A percentile compares a stretch with the other conserved stretches of the same genome.
Conservation (phyloP, 176 grass and related monocot genomes). For the Pontederia crassipes region DNA sequence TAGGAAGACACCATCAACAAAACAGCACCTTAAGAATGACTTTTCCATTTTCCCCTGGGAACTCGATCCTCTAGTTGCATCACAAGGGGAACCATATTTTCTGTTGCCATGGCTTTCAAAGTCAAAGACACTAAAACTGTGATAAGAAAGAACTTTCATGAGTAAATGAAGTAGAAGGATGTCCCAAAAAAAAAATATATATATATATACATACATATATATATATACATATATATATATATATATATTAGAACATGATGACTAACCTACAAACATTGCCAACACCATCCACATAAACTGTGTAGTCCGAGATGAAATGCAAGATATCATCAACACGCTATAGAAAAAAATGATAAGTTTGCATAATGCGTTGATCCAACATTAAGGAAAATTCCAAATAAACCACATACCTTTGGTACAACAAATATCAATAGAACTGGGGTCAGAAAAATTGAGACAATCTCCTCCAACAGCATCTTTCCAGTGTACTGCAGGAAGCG, state of each 20-base stretch:
- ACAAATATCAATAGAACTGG: conserved; percentile 89
- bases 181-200: conserved; percentile 1
- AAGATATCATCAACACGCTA: conserved; percentile 93
- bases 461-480: conserved; percentile 96
- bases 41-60: conserved; percentile 99
- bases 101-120: conserved; percentile 88
- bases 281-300: conserved; percentile 85
- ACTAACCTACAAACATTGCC: conserved; percentile 91
- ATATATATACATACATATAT: conserved; percentile 9
- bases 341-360: conserved; percentile 1
- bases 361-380: neutral
- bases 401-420: conserved; percentile 70
- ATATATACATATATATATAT: conserved; percentile 21
- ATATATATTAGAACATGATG: conserved; percentile 25
- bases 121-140: conserved; percentile 81
- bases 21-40: conserved; percentile 83
- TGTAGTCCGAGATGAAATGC: conserved; percentile 91
- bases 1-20: neutral
- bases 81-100: conserved; percentile 77
- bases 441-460: conserved; percentile 85
- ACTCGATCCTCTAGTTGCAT: conserved; percentile 63
- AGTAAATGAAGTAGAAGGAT: too few species aligned
- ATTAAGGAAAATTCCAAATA: conserved; percentile 4
- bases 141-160: conserved; percentile 3
- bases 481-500: conserved; percentile 69